Percentiles rank a stretch among this genome's conserved stretches.
phyloP scores from a whole-genome alignment of 192 early-diverging fungal genomes.

The Glomus cerebriforme region DNA sequence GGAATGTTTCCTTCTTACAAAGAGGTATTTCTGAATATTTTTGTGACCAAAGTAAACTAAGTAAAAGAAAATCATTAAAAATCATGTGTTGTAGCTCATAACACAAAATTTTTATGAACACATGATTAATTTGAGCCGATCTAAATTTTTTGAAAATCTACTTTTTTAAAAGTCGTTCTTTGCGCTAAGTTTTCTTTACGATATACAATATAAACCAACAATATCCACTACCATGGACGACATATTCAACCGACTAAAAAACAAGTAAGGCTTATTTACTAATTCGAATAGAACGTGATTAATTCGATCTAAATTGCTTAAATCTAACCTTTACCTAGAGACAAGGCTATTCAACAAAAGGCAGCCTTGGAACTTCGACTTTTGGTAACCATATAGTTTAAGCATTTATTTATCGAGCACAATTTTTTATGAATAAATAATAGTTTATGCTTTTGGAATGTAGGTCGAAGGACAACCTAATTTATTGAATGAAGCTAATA shows the following conservation, averaged over 20 bases:
- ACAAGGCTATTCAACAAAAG: conserved; percentile 20
- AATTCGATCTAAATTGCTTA: not conserved
- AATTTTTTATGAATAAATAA: not conserved
- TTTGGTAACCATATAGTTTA: not conserved
- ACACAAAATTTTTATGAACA: no score
- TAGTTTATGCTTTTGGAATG: not conserved
- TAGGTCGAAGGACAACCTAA: conserved; percentile 32
- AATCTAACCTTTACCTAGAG: not conserved
- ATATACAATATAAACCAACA: not conserved
- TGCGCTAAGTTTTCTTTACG: no score
- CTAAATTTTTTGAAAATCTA: no score
- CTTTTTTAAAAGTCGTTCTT: no score
- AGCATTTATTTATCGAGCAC: not conserved
- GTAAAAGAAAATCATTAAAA: no score
- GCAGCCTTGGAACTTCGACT: conserved; percentile 17
- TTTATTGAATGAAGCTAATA: conserved; percentile 33
- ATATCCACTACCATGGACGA: conserved; percentile 17
- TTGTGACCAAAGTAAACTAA: no score
- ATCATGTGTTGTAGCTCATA: no score
- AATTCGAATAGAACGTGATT: not conserved
- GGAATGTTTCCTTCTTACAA: not conserved
- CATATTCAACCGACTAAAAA: conserved; percentile 12
- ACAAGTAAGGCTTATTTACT: not conserved
- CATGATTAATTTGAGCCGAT: no score
- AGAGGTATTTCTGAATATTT: not conserved